Evolutionary conservation across 805 yeast species (phyloP).

Genomic region (Limtongia smithiae): DNA sequence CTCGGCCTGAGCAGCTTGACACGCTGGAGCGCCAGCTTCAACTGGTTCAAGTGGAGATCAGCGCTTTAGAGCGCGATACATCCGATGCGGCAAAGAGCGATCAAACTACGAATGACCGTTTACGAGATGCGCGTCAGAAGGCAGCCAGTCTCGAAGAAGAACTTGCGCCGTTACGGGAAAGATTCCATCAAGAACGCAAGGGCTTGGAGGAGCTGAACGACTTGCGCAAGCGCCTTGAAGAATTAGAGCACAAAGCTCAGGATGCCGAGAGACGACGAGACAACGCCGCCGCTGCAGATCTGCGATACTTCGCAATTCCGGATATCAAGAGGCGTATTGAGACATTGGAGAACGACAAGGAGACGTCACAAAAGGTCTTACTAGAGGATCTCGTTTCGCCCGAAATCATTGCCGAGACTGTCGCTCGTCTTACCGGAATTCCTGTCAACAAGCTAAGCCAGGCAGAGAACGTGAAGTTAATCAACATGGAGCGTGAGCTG

Average conservation of each 20-base stretch:
- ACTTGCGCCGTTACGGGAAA: conserved; percentile 76
- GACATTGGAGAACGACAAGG: conserved; percentile 75
- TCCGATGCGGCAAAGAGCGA: conserved; percentile 66
- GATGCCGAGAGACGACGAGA: conserved; percentile 98
- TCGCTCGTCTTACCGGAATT: conserved; percentile 93
- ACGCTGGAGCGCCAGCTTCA: conserved; percentile 88
- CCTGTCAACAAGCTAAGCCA: conserved; percentile 93
- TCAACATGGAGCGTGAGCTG: conserved; percentile 88
- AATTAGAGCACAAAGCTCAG: conserved; percentile 82
- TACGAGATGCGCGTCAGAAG: conserved; percentile 70
- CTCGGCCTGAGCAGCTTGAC: conserved; percentile 95
- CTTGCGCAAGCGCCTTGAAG: conserved; percentile 88
- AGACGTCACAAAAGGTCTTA: conserved; percentile 58
- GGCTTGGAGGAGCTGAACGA: conserved; percentile 87
- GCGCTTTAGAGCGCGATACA: conserved; percentile 88
- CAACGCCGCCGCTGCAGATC: conserved; percentile 89
- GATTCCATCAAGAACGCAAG: conserved; percentile 79
- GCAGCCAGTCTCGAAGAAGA: conserved; percentile 83
- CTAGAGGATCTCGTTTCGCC: conserved; percentile 86
- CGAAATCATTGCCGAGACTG: conserved; percentile 93
- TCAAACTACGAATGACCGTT: conserved; percentile 77
- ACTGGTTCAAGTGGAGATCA: conserved; percentile 89
- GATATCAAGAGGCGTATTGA: conserved; percentile 74
- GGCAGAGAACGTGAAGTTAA: conserved; percentile 89
- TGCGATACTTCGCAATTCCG: conserved; percentile 96